A percentile compares a stretch with the other conserved stretches of the same genome.
Evolutionary conservation across 2,329 filamentous ascomycete species (phyloP).

Genomic region (Aspergillus quadricinctus): DNA sequence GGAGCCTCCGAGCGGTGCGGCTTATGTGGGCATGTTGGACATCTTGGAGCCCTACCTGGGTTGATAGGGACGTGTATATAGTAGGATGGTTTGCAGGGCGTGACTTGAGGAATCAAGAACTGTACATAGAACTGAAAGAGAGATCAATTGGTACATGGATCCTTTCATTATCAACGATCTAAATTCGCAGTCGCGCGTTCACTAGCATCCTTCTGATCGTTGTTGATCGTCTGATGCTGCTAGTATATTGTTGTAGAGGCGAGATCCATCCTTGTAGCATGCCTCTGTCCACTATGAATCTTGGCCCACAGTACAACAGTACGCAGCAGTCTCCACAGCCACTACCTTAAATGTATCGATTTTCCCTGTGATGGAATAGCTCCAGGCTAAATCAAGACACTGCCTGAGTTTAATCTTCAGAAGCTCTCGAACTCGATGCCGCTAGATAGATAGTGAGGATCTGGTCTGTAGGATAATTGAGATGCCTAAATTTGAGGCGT

Average conservation of each 20-base stretch:
- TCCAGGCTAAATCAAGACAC: neutral
- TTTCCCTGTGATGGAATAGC: neutral
- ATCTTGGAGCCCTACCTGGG: slow-evolving; percentile 21
- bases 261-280: neutral
- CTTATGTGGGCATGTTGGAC: slow-evolving; percentile 35
- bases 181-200: neutral
- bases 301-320: neutral
- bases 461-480: neutral
- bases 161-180: too few relatives aligned
- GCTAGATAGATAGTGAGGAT: too few relatives aligned
- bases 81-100: too few relatives aligned
- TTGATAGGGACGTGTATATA: neutral
- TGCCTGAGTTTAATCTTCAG: neutral
- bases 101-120: too few relatives aligned
- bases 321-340: neutral
- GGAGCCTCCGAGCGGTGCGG: slow-evolving; percentile 46
- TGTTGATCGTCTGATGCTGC: neutral
- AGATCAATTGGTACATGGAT: too few relatives aligned
- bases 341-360: neutral
- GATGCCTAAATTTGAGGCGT: neutral
- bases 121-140: too few relatives aligned
- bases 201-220: neutral
- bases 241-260: neutral
- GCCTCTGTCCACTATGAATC: neutral
- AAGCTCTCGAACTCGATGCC: too few relatives aligned